A percentile compares a stretch with the other conserved stretches of the same genome.
Evolutionary conservation across 2,329 filamentous ascomycete genomes (phyloP).

Genomic region (Aspergillus cejpii): DNA sequence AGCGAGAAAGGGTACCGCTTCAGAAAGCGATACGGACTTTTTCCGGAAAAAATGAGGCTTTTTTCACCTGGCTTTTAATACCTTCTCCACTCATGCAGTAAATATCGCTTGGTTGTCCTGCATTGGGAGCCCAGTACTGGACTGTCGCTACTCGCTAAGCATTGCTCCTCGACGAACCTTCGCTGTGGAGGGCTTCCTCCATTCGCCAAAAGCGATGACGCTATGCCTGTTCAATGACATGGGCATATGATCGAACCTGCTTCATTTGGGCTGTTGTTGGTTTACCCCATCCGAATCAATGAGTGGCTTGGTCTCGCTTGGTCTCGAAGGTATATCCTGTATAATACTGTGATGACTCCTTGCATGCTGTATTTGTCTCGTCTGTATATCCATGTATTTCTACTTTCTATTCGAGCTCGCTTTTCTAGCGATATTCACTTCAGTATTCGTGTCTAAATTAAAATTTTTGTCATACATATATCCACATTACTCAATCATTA

Average conservation of each 20-base stretch:
- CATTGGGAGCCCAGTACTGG: background rate
- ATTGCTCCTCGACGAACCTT: background rate
- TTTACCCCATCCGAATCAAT: background rate
- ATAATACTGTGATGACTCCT: background rate
- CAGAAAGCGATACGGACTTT: conserved; percentile 73
- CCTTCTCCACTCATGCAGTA: background rate
- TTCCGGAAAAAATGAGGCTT: conserved; percentile 39
- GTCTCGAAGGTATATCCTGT: background rate
- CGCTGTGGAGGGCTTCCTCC: background rate
- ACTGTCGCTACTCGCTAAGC: background rate
- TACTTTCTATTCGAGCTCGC: no score
- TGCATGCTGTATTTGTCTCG: background rate
- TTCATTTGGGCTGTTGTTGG: background rate
- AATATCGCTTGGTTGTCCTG: background rate
- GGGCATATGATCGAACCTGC: background rate
- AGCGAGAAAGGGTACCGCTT: conserved; percentile 71
- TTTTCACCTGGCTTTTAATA: background rate
- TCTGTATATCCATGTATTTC: background rate
- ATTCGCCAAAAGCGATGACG: background rate
- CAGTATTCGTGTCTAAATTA: background rate
- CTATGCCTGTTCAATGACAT: background rate
- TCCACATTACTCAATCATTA: background rate
- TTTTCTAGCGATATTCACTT: no score
- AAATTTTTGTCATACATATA: no score
- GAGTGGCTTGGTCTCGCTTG: background rate